These are phyloP conservation scores for Flueggea neowawraea DNA, from an alignment of 441 rosid genomes.

Conservation along the genomic window DNA sequence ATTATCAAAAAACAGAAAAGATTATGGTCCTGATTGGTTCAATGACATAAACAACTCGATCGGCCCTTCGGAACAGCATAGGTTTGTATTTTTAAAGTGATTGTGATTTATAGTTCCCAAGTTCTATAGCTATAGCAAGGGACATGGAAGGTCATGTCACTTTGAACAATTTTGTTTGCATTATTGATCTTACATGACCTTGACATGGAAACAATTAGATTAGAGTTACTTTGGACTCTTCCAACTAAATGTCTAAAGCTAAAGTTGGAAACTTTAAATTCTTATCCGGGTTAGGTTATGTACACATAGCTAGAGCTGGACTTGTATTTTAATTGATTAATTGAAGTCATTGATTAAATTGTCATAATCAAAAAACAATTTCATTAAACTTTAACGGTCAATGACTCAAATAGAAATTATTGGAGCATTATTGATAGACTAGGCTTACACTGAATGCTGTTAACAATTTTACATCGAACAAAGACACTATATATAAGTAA, in stretches of 20 bases:
- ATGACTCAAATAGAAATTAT: no score
- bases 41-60: neutral
- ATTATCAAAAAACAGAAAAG: no score
- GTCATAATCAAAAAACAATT: no score
- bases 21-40: neutral
- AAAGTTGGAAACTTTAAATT: neutral
- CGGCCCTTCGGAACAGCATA: neutral
- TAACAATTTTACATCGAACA: no score
- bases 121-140: neutral
- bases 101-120: neutral
- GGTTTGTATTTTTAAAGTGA: constrained; percentile 7
- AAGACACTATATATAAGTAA: no score
- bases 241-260: neutral
- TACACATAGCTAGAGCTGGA: neutral
- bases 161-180: constrained; percentile 1
- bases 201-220: neutral
- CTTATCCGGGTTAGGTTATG: neutral
- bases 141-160: constrained; percentile 9
- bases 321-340: no score
- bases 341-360: no score
- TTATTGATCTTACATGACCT: neutral
- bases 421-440: no score
- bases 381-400: no score
- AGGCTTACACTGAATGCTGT: no score
- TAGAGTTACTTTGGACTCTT: neutral